Percentiles rank a stretch among this genome's conserved stretches.
These are phyloP conservation scores for Agrocybe pediades DNA, from an alignment of 768 basidiomycete species.

Conservation along the genomic window DNA sequence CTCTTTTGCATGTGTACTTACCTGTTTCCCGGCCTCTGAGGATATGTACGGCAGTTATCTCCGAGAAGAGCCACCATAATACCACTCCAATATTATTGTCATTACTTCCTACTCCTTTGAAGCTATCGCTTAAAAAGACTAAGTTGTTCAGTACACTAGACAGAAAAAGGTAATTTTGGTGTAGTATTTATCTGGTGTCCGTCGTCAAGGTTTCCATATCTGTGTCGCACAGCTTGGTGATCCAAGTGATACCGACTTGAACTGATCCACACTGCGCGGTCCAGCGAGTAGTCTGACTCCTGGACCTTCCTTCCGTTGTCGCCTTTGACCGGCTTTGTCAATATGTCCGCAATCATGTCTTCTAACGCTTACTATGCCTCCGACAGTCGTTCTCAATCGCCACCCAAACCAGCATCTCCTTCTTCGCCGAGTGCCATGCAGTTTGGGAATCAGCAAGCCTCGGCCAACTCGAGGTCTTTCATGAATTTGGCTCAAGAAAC, in stretches of 20 bases:
- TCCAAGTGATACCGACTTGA: slow-evolving; percentile 3
- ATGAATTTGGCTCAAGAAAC: slow-evolving; percentile 36
- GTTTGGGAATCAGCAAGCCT: slow-evolving; percentile 32
- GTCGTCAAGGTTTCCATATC: slow-evolving; percentile 22
- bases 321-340: slow-evolving; percentile 5
- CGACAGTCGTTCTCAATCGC: slow-evolving; percentile 31
- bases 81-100: too few relatives aligned
- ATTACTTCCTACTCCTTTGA: too few relatives aligned
- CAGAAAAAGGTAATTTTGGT: too few relatives aligned
- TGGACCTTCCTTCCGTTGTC: neutral
- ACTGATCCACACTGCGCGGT: neutral
- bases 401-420: slow-evolving; percentile 45
- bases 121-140: too few relatives aligned
- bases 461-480: slow-evolving; percentile 39
- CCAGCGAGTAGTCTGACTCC: neutral
- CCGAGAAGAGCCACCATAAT: too few relatives aligned
- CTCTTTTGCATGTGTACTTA: too few relatives aligned
- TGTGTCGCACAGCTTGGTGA: slow-evolving; percentile 1
- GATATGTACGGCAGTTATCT: too few relatives aligned
- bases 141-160: too few relatives aligned
- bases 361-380: slow-evolving; percentile 28
- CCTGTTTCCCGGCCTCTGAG: too few relatives aligned
- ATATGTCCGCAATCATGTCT: slow-evolving; percentile 36
- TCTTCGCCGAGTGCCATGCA: slow-evolving; percentile 40
- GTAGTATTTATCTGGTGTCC: too few relatives aligned